Evolutionary conservation across 805 yeast genomes (phyloP), one percentile per base, ranked within the genome.

Genomic region (Candida qinlingensis): DNA sequence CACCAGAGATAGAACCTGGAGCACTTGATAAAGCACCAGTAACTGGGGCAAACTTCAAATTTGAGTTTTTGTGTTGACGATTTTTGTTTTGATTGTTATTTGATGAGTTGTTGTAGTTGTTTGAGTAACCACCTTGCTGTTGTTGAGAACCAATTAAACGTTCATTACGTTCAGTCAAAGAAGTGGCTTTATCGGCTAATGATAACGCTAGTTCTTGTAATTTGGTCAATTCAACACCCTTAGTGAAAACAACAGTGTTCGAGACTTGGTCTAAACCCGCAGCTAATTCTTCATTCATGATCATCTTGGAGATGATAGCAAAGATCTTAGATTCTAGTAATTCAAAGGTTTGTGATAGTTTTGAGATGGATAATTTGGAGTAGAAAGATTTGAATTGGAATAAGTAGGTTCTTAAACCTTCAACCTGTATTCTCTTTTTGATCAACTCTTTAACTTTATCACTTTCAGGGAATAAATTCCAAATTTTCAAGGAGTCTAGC

Each of bases 351-450:
- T 72, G 64, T 26, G 89, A 72, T 60, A 94, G 73, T 57, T 80
- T 80, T 13, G 73, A 66, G 44, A 90, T 67, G 4, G 96, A 83
- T 48, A 92, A 76, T 54, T 86, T 85, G 52, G 83, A 73, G 71
- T 84, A 90, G 59, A 81, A 83, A 34, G 82, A 69, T 64, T 87
- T 87, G 73, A 85, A 90, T 54, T 87, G 83, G 75, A 89, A 87
- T 55, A 94, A 74, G 68, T 87, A 94, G n/a, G 97, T 88, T 70
- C 96, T 82, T 63, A 94, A 77, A 42, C 97, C 96, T 69, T 89
- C 96, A 47, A 81, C 73, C 74, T 94, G 96, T 60, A 95, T 77
- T 71, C 87, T 87, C 55, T 76, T 77, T 57, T 77, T 77, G 62
- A 94, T 76, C 83, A 87, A 80, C n/a, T 69, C 69, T 70, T 81